Evolutionary conservation across 805 yeast species (phyloP).

Genomic region (Diddensiella santjacobensis): DNA sequence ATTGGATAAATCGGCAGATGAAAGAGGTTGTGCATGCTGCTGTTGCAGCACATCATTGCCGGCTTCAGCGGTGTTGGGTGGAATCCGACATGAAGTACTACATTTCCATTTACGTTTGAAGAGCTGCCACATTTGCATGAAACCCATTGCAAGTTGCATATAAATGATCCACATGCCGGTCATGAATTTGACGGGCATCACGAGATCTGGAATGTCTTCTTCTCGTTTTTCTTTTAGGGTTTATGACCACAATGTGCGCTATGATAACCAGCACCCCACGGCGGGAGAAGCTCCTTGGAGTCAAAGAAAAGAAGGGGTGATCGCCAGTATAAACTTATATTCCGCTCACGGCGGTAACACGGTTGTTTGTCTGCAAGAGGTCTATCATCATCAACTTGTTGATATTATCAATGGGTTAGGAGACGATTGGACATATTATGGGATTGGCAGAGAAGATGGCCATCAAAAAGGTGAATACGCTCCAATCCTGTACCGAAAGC

Average conservation of each 20-base stretch:
- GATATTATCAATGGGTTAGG: slow-evolving; percentile 38
- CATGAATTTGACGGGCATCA: too few species aligned
- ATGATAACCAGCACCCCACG: slow-evolving; percentile 17
- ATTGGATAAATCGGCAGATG: too few species aligned
- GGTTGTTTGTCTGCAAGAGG: slow-evolving; percentile 47
- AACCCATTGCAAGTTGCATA: too few species aligned
- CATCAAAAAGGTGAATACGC: slow-evolving; percentile 45
- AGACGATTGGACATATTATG: slow-evolving; percentile 42
- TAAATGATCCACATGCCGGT: neutral
- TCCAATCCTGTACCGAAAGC: slow-evolving; percentile 41
- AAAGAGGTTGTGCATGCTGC: too few species aligned
- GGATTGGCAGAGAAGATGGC: slow-evolving; percentile 52
- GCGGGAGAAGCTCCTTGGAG: slow-evolving; percentile 44
- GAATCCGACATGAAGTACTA: too few species aligned
- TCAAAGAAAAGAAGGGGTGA: slow-evolving; percentile 38
- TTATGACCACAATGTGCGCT: slow-evolving; percentile 21
- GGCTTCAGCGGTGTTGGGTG: too few species aligned
- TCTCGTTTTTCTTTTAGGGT: slow-evolving; percentile 3
- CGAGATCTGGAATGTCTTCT: too few species aligned
- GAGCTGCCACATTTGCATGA: too few species aligned
- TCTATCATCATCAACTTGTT: slow-evolving; percentile 40
- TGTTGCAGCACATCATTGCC: too few species aligned
- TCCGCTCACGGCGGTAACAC: slow-evolving; percentile 29
- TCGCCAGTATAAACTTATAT: slow-evolving; percentile 39
- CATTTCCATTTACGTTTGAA: too few species aligned